Evolutionary conservation across 345 rosid species (phyloP).

Genomic region (Euphorbia peplus): DNA sequence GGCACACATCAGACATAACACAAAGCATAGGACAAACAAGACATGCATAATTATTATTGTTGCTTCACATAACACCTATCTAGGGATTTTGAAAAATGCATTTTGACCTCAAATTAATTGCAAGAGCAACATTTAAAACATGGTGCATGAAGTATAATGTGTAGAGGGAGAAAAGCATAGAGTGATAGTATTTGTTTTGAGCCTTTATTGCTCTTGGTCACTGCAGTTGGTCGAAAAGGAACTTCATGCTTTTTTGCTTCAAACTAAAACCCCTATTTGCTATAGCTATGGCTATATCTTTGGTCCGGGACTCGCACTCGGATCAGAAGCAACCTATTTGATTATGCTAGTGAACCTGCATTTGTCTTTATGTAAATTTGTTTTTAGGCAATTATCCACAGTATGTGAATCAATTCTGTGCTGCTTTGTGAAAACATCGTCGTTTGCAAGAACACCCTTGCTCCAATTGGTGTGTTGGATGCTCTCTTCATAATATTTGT

Average conservation of each 20-base stretch:
- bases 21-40: too few relatives aligned
- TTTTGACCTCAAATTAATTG: not conserved
- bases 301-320: not conserved
- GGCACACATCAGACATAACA: too few relatives aligned
- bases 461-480: not conserved
- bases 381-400: not conserved
- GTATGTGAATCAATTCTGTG: not conserved
- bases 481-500: not conserved
- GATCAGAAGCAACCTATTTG: not conserved
- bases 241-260: not conserved
- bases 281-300: not conserved
- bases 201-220: constrained; percentile 1
- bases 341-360: not conserved
- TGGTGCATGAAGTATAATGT: not conserved
- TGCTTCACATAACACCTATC: not conserved
- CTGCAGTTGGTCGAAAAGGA: not conserved
- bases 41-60: too few relatives aligned
- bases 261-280: not conserved
- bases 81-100: not conserved
- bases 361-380: not conserved
- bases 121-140: not conserved
- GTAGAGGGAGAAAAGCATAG: not conserved
- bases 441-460: not conserved
- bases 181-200: not conserved
- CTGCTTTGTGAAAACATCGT: not conserved